Percentiles rank a stretch among this genome's conserved stretches.
These are phyloP conservation scores for Mucuna pruriens DNA, from an alignment of 306 rosid species.

Conservation along the genomic window DNA sequence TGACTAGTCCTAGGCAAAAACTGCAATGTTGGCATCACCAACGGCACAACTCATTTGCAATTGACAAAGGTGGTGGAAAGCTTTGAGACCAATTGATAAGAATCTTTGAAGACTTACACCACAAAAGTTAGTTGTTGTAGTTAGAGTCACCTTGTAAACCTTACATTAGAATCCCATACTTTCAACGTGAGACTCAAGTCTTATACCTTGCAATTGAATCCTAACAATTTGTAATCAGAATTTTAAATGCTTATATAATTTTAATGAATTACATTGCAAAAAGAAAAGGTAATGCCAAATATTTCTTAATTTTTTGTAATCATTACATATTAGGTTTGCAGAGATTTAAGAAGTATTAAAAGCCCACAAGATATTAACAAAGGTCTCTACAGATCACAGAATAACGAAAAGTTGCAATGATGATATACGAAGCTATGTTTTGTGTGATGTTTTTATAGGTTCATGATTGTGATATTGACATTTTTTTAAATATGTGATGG, in stretches of 20 bases:
- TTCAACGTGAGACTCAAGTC: too few relatives aligned
- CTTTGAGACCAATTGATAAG: too few relatives aligned
- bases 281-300: not conserved
- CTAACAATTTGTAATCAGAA: not conserved
- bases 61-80: too few relatives aligned
- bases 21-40: too few relatives aligned
- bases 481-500: not conserved
- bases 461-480: constrained; percentile 12
- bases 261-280: not conserved
- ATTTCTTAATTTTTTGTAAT: not conserved
- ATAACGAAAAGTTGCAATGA: constrained; percentile 2
- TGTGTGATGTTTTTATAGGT: not conserved
- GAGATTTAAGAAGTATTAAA: not conserved
- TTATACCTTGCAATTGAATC: too few relatives aligned
- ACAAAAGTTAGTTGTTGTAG: too few relatives aligned
- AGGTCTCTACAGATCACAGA: not conserved
- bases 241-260: not conserved
- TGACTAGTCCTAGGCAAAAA: too few relatives aligned
- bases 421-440: constrained; percentile 7
- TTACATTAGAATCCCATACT: too few relatives aligned
- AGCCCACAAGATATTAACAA: not conserved
- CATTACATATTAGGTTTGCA: not conserved
- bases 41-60: too few relatives aligned
- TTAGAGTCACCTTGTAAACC: too few relatives aligned
- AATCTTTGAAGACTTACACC: too few relatives aligned